These are phyloP conservation scores for Excoecaria cochinchinensis DNA, from an alignment of 345 rosid genomes.

Conservation along the genomic window DNA sequence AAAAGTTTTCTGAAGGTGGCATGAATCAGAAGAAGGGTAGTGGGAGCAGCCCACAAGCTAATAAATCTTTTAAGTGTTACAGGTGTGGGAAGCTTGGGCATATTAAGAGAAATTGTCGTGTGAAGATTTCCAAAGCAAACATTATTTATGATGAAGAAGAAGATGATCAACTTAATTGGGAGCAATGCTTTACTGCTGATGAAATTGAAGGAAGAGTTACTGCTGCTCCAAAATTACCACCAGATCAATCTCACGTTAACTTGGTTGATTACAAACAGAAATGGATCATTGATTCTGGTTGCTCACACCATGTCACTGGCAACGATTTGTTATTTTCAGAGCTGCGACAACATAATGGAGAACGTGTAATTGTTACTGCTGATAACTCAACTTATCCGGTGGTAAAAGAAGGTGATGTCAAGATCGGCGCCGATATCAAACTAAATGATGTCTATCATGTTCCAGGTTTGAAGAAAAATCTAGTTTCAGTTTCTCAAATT, in stretches of 20 bases:
- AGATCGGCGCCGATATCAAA: slow-evolving; percentile 11
- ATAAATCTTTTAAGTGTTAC: background rate
- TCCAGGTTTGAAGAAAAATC: background rate
- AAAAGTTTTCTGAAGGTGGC: background rate
- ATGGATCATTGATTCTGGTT: background rate
- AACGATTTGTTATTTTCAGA: background rate
- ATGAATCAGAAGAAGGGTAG: too few relatives aligned
- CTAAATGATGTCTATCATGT: slow-evolving; percentile 7
- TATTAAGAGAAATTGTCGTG: background rate
- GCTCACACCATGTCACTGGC: background rate
- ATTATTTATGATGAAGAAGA: background rate
- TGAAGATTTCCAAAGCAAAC: slow-evolving; percentile 9
- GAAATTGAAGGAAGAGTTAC: background rate
- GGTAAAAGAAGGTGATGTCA: background rate
- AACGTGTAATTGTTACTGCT: background rate
- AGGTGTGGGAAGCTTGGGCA: background rate
- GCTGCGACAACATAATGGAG: background rate
- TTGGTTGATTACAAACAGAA: background rate
- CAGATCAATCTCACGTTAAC: background rate
- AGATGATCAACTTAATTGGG: background rate
- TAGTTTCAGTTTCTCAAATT: background rate
- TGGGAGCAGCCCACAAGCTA: background rate
- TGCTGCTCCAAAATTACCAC: background rate
- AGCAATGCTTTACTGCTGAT: slow-evolving; percentile 1
- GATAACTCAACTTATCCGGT: background rate